A percentile compares a stretch with the other conserved stretches of the same genome.
These are phyloP conservation scores for Lactifluus volemus DNA, from an alignment of 768 basidiomycete genomes.

Conservation along the genomic window DNA sequence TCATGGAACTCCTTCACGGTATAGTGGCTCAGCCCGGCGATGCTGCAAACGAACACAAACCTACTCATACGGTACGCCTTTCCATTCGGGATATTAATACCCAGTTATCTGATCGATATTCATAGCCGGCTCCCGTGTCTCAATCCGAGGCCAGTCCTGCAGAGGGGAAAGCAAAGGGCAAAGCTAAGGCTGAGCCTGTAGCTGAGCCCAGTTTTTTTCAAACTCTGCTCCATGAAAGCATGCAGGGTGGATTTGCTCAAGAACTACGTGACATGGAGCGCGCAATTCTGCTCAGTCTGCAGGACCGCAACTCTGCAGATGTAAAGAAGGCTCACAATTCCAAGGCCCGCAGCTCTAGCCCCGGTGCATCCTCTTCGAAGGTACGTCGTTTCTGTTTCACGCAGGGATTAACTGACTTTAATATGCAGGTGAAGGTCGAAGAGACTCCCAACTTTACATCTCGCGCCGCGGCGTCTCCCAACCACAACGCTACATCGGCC, in stretches of 20 bases:
- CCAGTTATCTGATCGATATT: background rate
- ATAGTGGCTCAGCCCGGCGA: background rate
- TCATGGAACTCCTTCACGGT: background rate
- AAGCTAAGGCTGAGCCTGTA: background rate
- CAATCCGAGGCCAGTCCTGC: background rate
- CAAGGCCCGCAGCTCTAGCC: background rate
- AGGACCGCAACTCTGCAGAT: conserved; percentile 1
- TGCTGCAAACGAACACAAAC: background rate
- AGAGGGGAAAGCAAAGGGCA: background rate
- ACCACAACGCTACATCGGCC: background rate
- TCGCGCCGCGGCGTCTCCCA: background rate
- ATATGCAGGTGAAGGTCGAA: background rate
- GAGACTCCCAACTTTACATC: background rate
- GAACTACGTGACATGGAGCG: conserved; percentile 1
- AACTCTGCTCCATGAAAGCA: background rate
- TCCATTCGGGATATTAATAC: no score
- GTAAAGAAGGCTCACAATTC: background rate
- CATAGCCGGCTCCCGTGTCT: background rate
- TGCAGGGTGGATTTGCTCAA: background rate
- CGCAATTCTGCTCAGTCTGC: conserved; percentile 11
- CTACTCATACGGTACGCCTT: background rate
- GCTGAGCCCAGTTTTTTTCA: background rate
- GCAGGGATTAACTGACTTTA: background rate
- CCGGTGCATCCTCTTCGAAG: conserved; percentile 1
- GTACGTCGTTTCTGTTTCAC: background rate